A percentile compares a stretch with the other conserved stretches of the same genome.
Conservation (phyloP, 768 basidiomycete genomes). For the Tylopilus sp. region DNA sequence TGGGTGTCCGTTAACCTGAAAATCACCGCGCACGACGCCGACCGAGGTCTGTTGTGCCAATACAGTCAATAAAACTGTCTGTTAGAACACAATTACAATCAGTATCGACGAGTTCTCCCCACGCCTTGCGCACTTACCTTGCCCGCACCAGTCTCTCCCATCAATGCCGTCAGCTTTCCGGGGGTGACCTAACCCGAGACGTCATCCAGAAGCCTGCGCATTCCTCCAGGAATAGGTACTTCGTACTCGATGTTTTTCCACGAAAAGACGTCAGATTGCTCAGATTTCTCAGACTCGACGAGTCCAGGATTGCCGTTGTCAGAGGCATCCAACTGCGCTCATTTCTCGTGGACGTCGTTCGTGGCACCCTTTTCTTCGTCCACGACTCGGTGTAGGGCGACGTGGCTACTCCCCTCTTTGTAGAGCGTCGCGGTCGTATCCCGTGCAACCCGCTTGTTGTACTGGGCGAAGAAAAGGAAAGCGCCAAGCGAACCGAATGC, state of each 20-base stretch:
- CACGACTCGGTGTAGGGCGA: neutral
- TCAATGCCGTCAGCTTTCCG: slow-evolving; percentile 49
- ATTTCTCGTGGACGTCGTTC: neutral
- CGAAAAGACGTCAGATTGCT: slow-evolving; percentile 62
- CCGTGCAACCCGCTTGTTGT: slow-evolving; percentile 26
- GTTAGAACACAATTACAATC: too few species aligned
- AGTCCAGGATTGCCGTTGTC: neutral
- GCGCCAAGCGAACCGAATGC: slow-evolving; percentile 35
- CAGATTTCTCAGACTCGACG: slow-evolving; percentile 14
- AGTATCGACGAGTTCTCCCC: neutral
- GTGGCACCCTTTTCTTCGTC: slow-evolving; percentile 18
- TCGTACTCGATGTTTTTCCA: slow-evolving; percentile 72
- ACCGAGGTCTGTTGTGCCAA: slow-evolving; percentile 18
- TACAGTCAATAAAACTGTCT: slow-evolving; percentile 61
- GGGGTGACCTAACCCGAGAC: slow-evolving; percentile 50
- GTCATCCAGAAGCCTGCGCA: slow-evolving; percentile 35
- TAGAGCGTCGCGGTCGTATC: slow-evolving; percentile 31
- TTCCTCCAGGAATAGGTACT: slow-evolving; percentile 24
- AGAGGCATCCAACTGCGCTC: too few species aligned
- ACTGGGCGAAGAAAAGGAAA: slow-evolving; percentile 36
- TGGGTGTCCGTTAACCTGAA: slow-evolving; percentile 44
- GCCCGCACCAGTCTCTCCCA: slow-evolving; percentile 41
- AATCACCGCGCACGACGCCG: neutral
- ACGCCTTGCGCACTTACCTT: slow-evolving; percentile 13
- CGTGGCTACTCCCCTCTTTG: slow-evolving; percentile 6